Evolutionary conservation across 148 eudicot species (phyloP), one percentile per base, ranked within the genome.

Genomic region (Silene conica): DNA sequence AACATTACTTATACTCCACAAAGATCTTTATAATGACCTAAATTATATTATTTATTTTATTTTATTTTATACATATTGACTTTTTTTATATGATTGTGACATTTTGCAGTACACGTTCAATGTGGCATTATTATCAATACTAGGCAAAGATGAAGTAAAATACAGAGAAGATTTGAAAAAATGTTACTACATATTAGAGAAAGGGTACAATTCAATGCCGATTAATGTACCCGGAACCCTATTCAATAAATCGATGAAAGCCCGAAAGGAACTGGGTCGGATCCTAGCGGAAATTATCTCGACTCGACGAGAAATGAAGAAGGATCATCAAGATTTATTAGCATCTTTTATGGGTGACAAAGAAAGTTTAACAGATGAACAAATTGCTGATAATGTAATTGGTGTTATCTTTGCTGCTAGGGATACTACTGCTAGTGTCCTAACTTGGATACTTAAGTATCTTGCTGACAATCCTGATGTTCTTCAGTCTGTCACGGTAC

Each of bases 371-470:
- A 88, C 87, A 0, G 99, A 95, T 38, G 86, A 92, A 70, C 99
- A 95, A 73, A 92, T 95, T 21, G 93, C 96, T 21, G 99, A 95
- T 66, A 95, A 95, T 79, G 84, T 92, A n/a, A 92, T 95, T 14
- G 99, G 98, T 50, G 96, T 92, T 22, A 90, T 95, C 18, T 95
- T 95, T 62, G 98, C 98, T 3, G 97, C 99, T 19, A 80, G 99
- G 1, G 99, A 95, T 72, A 95, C 99, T 38, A 95, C 99, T 6
- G 96, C 99, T 43, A 95, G 93, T 74, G 90, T 89, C 41, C 83
- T 95, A 0, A 95, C 98, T 15, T 92, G 99, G 99, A 87, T 95
- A 8, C 48, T 95, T 74, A 95, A 95, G 82, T 95, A 74, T 86
- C 85, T 95, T 8, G 94, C 86, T 16, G 99, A 95, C 25, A 82